These are phyloP conservation scores for Penicillium dipodomyicola DNA, from an alignment of 495 filamentous ascomycete species.

Conservation along the genomic window DNA sequence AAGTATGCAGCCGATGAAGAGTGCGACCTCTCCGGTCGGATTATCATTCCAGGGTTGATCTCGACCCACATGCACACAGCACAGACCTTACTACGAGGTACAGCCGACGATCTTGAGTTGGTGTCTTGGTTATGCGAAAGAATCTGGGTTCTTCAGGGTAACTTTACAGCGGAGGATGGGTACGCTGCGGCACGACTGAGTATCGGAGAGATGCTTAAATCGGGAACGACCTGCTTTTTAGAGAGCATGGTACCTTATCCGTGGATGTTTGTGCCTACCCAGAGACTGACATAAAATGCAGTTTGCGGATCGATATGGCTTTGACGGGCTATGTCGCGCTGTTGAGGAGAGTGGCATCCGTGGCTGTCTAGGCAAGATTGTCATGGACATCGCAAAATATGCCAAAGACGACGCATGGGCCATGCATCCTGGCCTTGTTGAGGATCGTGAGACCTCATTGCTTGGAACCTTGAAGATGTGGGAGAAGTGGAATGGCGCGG, in stretches of 20 bases:
- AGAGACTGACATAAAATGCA: slow-evolving; percentile 7
- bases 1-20: slow-evolving; percentile 30
- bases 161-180: slow-evolving; percentile 45
- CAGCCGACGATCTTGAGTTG: slow-evolving; percentile 46
- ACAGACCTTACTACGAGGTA: slow-evolving; percentile 48
- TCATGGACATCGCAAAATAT: slow-evolving; percentile 41
- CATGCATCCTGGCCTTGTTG: slow-evolving; percentile 49
- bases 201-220: slow-evolving; percentile 51
- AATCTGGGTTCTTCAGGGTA: slow-evolving; percentile 49
- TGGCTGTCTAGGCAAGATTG: slow-evolving; percentile 46
- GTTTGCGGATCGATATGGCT: slow-evolving; percentile 47
- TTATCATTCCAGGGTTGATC: slow-evolving; percentile 49
- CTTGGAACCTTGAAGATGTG: slow-evolving; percentile 43
- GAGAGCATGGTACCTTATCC: slow-evolving; percentile 43
- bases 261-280: background rate
- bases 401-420: slow-evolving; percentile 47
- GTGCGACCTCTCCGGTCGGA: slow-evolving; percentile 36
- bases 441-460: slow-evolving; percentile 45
- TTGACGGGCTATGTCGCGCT: slow-evolving; percentile 45
- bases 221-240: slow-evolving; percentile 51
- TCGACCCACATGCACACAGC: slow-evolving; percentile 52
- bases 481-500: slow-evolving; percentile 48
- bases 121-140: slow-evolving; percentile 48
- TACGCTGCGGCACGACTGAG: slow-evolving; percentile 47
- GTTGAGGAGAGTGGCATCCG: slow-evolving; percentile 50